Conservation (phyloP, 495 filamentous ascomycete species). For the Annulohypoxylon moriforme region DNA sequence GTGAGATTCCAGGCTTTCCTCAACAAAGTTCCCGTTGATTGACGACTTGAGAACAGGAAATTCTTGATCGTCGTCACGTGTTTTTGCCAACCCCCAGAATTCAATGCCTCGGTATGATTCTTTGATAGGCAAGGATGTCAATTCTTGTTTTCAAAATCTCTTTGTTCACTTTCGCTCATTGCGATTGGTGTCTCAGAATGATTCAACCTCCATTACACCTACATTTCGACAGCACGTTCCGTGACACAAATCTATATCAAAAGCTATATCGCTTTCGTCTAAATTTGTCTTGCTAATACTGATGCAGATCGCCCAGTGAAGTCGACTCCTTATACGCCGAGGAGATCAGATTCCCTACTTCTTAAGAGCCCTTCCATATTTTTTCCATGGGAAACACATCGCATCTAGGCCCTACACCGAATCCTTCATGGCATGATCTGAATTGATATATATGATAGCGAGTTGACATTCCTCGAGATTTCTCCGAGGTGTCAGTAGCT, state of each 20-base stretch:
- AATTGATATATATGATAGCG: neutral
- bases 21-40: neutral
- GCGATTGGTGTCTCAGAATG: neutral
- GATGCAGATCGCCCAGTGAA: neutral
- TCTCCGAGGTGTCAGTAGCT: neutral
- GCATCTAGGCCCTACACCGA: neutral
- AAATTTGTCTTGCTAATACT: neutral
- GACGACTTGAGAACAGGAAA: neutral
- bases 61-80: constrained; percentile 3
- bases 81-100: neutral
- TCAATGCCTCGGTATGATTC: neutral
- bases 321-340: neutral
- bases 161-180: neutral
- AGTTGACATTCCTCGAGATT: neutral
- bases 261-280: neutral
- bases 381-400: neutral
- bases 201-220: neutral
- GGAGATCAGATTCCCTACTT: neutral
- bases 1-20: neutral
- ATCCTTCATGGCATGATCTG: neutral
- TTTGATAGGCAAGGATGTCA: neutral
- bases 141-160: too few species aligned
- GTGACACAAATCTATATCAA: neutral
- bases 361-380: neutral
- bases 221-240: neutral